phyloP scores from a whole-genome alignment of 306 rosid species.

The Geum urbanum region DNA sequence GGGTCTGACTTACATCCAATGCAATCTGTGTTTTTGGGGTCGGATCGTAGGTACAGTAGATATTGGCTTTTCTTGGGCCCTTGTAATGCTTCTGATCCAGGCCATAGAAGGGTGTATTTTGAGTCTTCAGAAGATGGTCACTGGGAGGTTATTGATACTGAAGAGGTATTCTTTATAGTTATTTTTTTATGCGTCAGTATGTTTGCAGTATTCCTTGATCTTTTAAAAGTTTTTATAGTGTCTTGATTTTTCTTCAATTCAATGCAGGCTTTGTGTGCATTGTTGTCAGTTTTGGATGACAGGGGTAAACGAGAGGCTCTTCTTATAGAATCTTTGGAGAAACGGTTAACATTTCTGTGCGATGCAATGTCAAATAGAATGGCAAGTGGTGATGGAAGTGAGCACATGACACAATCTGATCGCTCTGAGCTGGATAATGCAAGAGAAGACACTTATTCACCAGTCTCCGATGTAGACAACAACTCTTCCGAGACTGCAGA shows the following conservation, averaged over 20 bases:
- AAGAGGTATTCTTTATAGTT: constrained; percentile 55
- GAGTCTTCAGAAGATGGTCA: constrained; percentile 99
- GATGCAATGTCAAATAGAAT: constrained; percentile 55
- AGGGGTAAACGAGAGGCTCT: constrained; percentile 93
- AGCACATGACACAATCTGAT: constrained; percentile 39
- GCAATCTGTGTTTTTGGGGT: constrained; percentile 92
- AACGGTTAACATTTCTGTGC: constrained; percentile 52
- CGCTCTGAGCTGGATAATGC: constrained; percentile 57
- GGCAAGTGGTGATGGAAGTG: constrained; percentile 30
- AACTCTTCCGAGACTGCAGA: constrained; percentile 39
- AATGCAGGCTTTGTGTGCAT: constrained; percentile 66
- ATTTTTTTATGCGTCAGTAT: constrained; percentile 11
- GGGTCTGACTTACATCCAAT: constrained; percentile 55
- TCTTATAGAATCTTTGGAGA: constrained; percentile 78
- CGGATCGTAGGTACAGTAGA: constrained; percentile 93
- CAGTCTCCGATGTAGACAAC: constrained; percentile 85
- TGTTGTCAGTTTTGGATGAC: constrained; percentile 81
- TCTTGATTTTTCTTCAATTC: constrained; percentile 22
- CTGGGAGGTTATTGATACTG: constrained; percentile 89
- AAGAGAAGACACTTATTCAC: constrained; percentile 73
- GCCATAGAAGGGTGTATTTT: constrained; percentile 93
- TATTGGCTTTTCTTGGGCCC: constrained; percentile 99
- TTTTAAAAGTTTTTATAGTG: constrained; percentile 4
- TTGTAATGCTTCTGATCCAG: constrained; percentile 72
- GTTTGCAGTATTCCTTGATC: background rate